These are phyloP conservation scores for Globisporangium splendens DNA, from an alignment of 352 stramenopile genomes.

Conservation along the genomic window DNA sequence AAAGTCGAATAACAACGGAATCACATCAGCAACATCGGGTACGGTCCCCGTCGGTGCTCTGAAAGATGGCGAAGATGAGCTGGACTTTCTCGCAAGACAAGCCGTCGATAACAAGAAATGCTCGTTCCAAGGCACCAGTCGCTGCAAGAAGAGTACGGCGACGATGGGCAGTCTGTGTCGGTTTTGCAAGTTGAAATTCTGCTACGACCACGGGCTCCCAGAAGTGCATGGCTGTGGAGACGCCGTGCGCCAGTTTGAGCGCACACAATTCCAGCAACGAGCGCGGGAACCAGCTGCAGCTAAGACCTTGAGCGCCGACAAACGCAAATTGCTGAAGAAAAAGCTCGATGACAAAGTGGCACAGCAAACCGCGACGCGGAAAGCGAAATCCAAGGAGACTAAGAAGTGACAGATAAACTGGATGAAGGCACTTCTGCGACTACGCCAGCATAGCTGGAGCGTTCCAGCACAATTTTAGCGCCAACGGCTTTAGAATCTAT, in stretches of 20 bases:
- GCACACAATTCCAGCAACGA: conserved; percentile 45
- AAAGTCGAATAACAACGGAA: no score
- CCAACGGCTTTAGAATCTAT: no score
- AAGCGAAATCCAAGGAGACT: conserved; percentile 38
- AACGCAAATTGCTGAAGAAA: conserved; percentile 67
- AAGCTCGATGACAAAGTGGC: conserved; percentile 64
- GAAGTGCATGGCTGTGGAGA: conserved; percentile 79
- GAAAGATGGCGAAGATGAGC: no score
- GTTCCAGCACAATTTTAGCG: no score
- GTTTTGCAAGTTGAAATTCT: conserved; percentile 87
- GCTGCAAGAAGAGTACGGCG: conserved; percentile 57
- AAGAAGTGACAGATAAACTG: no score
- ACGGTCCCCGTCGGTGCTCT: no score
- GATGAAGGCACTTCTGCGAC: not conserved
- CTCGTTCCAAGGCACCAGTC: conserved; percentile 34
- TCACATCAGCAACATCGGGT: no score
- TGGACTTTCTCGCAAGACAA: conserved; percentile 69
- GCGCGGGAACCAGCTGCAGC: conserved; percentile 12
- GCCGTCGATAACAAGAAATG: conserved; percentile 50
- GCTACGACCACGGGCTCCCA: conserved; percentile 66
- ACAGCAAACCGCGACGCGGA: conserved; percentile 44
- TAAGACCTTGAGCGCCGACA: conserved; percentile 47
- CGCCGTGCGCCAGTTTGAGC: conserved; percentile 58
- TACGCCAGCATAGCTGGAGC: no score
- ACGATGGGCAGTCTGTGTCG: conserved; percentile 70